phyloP scores from a whole-genome alignment of 1,139 yeast genomes.

The Nadsonia starkeyi-henricii region DNA sequence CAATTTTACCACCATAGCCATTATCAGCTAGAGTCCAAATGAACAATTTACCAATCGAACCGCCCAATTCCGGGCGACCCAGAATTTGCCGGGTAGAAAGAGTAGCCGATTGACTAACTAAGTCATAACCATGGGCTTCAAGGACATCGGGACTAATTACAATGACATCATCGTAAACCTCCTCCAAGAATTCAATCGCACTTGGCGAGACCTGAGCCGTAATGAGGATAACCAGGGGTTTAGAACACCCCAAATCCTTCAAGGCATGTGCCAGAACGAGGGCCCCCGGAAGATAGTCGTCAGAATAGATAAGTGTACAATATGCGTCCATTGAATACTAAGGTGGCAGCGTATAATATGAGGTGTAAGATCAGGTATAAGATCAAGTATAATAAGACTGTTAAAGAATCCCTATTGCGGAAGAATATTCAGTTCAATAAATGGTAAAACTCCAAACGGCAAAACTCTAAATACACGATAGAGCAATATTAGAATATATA shows the following conservation, averaged over 20 bases:
- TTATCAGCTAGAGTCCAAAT: constrained; percentile 54
- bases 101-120: constrained; percentile 4
- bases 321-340: constrained; percentile 1
- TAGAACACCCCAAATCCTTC: constrained; percentile 12
- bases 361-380: no score
- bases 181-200: constrained; percentile 15
- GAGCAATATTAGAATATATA: no score
- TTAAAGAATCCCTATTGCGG: no score
- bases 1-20: constrained; percentile 31
- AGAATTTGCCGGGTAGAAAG: constrained; percentile 32
- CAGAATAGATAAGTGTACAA: constrained; percentile 45
- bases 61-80: constrained; percentile 60
- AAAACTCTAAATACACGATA: no score
- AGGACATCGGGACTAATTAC: constrained; percentile 21
- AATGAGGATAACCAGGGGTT: constrained; percentile 21
- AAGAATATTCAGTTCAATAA: no score
- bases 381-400: no score
- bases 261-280: constrained; percentile 42
- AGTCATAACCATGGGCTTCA: constrained; percentile 9
- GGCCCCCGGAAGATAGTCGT: constrained; percentile 65
- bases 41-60: constrained; percentile 59
- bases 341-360: no score
- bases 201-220: constrained; percentile 18
- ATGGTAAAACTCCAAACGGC: no score
- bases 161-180: constrained; percentile 22